Conservation (phyloP, 2,329 filamentous ascomycete species). For the Metarhizium humberi region DNA sequence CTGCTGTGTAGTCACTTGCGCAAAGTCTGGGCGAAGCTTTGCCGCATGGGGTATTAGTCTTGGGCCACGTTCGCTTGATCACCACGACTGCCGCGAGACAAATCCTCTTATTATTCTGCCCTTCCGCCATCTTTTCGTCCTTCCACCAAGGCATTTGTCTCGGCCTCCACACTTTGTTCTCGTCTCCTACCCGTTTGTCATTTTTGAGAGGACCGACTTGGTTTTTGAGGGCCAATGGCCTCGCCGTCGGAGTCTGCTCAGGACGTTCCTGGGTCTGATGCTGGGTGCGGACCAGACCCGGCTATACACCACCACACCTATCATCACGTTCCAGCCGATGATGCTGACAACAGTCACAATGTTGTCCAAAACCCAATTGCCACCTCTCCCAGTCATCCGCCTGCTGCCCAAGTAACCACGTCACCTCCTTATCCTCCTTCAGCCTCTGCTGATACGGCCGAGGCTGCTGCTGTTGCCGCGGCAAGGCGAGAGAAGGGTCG, state of each 20-base stretch:
- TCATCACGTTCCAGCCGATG: not conserved
- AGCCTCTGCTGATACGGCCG: not conserved
- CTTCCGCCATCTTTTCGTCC: not conserved
- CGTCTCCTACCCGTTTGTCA: not conserved
- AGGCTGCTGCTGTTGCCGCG: slow-evolving; percentile 1
- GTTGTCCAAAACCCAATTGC: not conserved
- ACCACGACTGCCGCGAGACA: not conserved
- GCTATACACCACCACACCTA: not conserved
- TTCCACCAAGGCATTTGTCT: not conserved
- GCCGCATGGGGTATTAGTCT: not conserved
- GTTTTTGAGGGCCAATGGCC: slow-evolving; percentile 1
- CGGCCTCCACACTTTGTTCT: not conserved
- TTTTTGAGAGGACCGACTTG: not conserved
- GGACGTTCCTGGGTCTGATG: slow-evolving; percentile 1
- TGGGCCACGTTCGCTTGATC: not conserved
- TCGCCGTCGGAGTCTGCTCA: slow-evolving; percentile 4
- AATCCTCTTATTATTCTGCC: not conserved
- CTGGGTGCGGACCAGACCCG: not conserved
- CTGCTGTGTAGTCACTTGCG: not conserved
- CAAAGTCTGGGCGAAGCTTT: not conserved
- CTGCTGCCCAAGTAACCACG: not conserved
- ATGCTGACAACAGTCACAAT: not conserved
- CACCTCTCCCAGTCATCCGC: not conserved
- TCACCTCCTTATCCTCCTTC: not conserved
- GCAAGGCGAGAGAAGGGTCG: slow-evolving; percentile 36